Conservation (phyloP, 2,329 filamentous ascomycete genomes). For the Mollisia scopiformis region DNA sequence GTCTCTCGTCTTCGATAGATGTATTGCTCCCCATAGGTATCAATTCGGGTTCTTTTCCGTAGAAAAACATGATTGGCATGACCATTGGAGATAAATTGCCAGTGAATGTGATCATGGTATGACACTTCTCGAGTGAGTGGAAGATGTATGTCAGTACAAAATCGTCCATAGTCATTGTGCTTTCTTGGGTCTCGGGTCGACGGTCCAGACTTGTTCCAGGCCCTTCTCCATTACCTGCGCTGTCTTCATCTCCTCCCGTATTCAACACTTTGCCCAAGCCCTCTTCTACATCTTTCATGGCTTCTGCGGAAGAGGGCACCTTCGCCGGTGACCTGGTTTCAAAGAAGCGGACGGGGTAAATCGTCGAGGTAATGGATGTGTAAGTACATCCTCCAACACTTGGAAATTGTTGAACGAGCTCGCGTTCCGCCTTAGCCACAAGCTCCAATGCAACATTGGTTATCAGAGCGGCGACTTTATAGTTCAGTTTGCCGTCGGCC, state of each 20-base stretch:
- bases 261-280: not conserved
- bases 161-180: not conserved
- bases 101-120: not conserved
- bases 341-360: not conserved
- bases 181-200: not conserved
- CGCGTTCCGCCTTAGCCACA: not conserved
- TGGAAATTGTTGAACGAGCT: not conserved
- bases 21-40: not conserved
- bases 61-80: not conserved
- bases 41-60: not conserved
- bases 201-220: not conserved
- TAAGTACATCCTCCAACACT: not conserved
- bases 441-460: constrained; percentile 2
- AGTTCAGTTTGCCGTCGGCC: not conserved
- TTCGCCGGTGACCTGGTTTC: not conserved
- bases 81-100: not conserved
- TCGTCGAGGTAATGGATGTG: not conserved
- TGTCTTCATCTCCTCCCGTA: not conserved
- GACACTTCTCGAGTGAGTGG: not conserved
- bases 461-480: not conserved
- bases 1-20: not conserved
- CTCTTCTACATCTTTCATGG: not conserved
- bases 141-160: not conserved
- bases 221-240: not conserved
- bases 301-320: not conserved